Percentiles rank a stretch among this genome's conserved stretches.
Conservation (phyloP, 441 rosid genomes). For the Corymbia citriodora region DNA sequence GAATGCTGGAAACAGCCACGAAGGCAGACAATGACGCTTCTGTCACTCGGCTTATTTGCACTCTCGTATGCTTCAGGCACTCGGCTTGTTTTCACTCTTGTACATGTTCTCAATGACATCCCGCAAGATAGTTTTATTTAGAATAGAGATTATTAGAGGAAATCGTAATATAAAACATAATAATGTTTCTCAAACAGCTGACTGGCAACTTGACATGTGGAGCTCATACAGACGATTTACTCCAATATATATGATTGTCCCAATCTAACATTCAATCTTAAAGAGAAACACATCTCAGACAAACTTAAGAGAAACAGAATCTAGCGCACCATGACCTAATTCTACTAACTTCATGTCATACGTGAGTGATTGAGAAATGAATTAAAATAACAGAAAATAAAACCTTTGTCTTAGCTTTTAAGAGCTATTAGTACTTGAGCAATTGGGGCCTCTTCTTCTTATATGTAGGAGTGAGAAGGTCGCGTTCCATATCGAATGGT, state of each 20-base stretch:
- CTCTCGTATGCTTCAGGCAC: slow-evolving; percentile 2
- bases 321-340: not conserved
- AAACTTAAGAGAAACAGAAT: not conserved
- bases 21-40: not conserved
- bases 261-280: not conserved
- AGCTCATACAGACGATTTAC: not conserved
- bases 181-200: not conserved
- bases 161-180: not conserved
- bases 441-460: slow-evolving; percentile 96
- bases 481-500: slow-evolving; percentile 82
- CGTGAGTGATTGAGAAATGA: not conserved
- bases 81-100: slow-evolving; percentile 47
- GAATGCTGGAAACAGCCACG: not conserved
- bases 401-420: not conserved
- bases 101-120: slow-evolving; percentile 61
- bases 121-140: slow-evolving; percentile 24
- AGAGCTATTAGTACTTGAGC: slow-evolving; percentile 63
- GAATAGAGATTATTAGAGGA: not conserved
- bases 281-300: not conserved
- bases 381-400: not conserved
- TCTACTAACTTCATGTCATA: not conserved
- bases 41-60: not conserved
- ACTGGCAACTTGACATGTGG: not conserved
- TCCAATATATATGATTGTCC: not conserved
- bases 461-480: slow-evolving; percentile 89